Conservation (phyloP, 2,329 filamentous ascomycete species). For the Ramichloridium luteum region DNA sequence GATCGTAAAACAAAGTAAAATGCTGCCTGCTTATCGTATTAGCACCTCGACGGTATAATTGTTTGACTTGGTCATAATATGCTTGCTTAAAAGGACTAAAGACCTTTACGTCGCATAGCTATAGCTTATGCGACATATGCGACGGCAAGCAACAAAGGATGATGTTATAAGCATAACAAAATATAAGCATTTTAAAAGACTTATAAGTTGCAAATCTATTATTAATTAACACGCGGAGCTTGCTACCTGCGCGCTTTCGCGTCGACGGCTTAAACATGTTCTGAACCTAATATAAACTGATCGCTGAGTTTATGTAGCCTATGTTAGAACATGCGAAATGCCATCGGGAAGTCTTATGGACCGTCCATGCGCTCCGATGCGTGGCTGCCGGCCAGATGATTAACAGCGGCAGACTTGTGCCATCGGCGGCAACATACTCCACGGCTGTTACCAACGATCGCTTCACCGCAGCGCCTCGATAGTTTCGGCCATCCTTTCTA, state of each 20-base stretch:
- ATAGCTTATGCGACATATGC: slow-evolving; percentile 18
- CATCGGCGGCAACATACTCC: slow-evolving; percentile 17
- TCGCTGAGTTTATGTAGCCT: slow-evolving; percentile 20
- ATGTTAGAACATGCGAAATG: slow-evolving; percentile 5
- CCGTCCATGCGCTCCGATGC: slow-evolving; percentile 20
- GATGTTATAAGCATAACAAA: slow-evolving; percentile 25
- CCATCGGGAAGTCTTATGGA: slow-evolving; percentile 19
- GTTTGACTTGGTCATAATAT: slow-evolving; percentile 9
- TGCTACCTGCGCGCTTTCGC: slow-evolving; percentile 19
- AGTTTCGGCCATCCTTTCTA: slow-evolving; percentile 17
- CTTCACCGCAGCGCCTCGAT: slow-evolving; percentile 18
- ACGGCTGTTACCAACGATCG: slow-evolving; percentile 19
- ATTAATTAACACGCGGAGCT: slow-evolving; percentile 26
- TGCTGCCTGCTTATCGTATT: slow-evolving; percentile 7
- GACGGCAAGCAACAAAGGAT: slow-evolving; percentile 22
- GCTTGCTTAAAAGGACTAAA: slow-evolving; percentile 5
- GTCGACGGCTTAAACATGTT: slow-evolving; percentile 27
- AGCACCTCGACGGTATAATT: slow-evolving; percentile 6
- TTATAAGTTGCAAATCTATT: slow-evolving; percentile 28
- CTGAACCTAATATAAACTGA: slow-evolving; percentile 26
- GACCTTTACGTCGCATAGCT: slow-evolving; percentile 19
- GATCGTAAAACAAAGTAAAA: slow-evolving; percentile 14
- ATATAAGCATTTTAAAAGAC: slow-evolving; percentile 17
- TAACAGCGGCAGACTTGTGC: slow-evolving; percentile 17
- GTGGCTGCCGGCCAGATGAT: slow-evolving; percentile 21